phyloP scores from a whole-genome alignment of 371 early-diverging fungal species.

The Phascolomyces articulosus region DNA sequence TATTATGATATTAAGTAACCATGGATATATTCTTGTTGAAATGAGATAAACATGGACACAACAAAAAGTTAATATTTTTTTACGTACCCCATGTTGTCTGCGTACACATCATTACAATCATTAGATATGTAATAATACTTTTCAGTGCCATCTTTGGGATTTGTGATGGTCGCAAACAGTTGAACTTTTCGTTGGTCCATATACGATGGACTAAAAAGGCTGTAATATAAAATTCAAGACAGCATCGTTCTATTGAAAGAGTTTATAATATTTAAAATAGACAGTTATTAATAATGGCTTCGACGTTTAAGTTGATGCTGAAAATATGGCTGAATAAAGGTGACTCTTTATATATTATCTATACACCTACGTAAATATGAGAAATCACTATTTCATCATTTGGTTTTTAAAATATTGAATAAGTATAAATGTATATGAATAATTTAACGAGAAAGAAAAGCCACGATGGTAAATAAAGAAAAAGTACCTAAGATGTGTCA shows the following conservation, averaged over 20 bases:
- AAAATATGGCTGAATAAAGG: too few species aligned
- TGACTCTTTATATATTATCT: too few species aligned
- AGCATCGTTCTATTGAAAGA: slow-evolving; percentile 33
- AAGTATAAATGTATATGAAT: too few species aligned
- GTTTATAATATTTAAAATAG: not conserved
- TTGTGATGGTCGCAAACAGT: slow-evolving; percentile 39
- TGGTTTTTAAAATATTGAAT: too few species aligned
- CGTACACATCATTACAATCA: slow-evolving; percentile 41
- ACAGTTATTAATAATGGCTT: too few species aligned
- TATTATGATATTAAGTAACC: too few species aligned
- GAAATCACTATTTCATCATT: slow-evolving; percentile 49
- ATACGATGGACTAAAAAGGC: slow-evolving; percentile 31
- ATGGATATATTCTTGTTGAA: not conserved
- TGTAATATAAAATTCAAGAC: slow-evolving; percentile 32
- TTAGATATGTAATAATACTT: slow-evolving; percentile 44
- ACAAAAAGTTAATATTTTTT: too few species aligned
- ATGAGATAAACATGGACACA: too few species aligned
- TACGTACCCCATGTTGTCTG: slow-evolving; percentile 45
- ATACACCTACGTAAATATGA: slow-evolving; percentile 43
- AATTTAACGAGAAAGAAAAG: not conserved
- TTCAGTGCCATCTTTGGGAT: slow-evolving; percentile 43
- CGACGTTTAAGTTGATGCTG: too few species aligned
- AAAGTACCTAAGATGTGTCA: slow-evolving; percentile 47
- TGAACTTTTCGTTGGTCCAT: slow-evolving; percentile 36
- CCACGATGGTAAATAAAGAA: not conserved